Evolutionary conservation across 2,329 filamentous ascomycete genomes (phyloP).

Genomic region (Nigrograna mackinnonii): DNA sequence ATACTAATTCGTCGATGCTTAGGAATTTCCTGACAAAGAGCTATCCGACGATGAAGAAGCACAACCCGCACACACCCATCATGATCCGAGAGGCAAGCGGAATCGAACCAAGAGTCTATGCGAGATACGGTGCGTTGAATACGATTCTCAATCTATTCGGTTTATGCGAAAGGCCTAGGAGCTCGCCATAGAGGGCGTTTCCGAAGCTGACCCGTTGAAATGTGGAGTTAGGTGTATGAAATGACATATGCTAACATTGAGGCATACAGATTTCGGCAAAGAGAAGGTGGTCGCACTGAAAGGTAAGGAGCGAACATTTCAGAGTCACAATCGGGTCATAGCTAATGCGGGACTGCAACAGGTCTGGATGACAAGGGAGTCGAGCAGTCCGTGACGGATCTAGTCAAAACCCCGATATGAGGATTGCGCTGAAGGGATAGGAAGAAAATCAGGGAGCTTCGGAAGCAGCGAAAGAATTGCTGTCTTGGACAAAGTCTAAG

Average conservation of each 20-base stretch:
- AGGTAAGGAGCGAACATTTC: conserved; percentile 47
- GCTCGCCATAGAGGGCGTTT: too few species aligned
- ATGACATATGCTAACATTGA: conserved; percentile 10
- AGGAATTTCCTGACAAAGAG: conserved; percentile 89
- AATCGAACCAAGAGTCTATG: conserved; percentile 83
- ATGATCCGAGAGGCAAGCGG: conserved; percentile 90
- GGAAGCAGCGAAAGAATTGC: not conserved
- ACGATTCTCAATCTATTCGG: too few species aligned
- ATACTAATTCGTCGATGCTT: conserved; percentile 2
- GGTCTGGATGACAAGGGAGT: conserved; percentile 72
- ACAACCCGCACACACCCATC: conserved; percentile 93
- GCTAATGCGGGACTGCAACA: conserved; percentile 32
- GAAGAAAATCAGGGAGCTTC: not conserved
- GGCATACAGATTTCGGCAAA: conserved; percentile 62
- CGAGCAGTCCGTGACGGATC: conserved; percentile 66
- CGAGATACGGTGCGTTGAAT: conserved; percentile 77
- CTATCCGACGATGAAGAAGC: conserved; percentile 99
- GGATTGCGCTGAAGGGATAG: not conserved
- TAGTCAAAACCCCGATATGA: conserved; percentile 56
- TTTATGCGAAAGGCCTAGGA: too few species aligned
- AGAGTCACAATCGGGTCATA: not conserved
- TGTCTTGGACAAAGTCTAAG: not conserved
- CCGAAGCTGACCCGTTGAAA: not conserved
- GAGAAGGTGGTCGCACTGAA: conserved; percentile 68
- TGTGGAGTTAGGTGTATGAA: not conserved